phyloP scores from a whole-genome alignment of 169 alveolate genomes.

The Eimeria sp. region DNA sequence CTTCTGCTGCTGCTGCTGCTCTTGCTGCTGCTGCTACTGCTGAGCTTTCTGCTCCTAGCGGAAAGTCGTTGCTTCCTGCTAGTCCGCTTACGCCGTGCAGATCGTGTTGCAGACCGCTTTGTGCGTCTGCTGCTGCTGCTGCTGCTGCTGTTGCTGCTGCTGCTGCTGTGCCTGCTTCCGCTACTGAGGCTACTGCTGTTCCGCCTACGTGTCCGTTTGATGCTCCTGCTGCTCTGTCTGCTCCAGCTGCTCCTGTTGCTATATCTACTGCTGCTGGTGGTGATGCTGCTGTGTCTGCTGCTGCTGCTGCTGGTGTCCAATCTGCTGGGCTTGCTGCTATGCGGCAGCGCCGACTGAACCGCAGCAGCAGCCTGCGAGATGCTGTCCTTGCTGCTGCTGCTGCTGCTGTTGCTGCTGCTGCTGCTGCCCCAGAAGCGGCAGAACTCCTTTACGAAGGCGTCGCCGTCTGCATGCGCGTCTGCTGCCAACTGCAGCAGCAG shows the following conservation, averaged over 20 bases:
- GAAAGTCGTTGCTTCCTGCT: not conserved
- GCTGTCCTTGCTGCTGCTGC: constrained; percentile 15
- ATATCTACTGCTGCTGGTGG: constrained; percentile 6
- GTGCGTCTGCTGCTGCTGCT: too few relatives aligned
- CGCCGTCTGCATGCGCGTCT: not conserved
- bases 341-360: not conserved
- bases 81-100: not conserved
- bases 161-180: too few relatives aligned
- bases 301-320: not conserved
- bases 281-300: not conserved
- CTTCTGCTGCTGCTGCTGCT: not conserved
- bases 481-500: constrained; percentile 7
- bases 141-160: too few relatives aligned
- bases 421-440: not conserved
- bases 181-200: too few relatives aligned
- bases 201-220: too few relatives aligned
- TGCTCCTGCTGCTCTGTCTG: too few relatives aligned
- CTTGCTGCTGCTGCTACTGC: constrained; percentile 1
- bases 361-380: not conserved
- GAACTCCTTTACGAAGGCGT: not conserved
- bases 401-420: not conserved
- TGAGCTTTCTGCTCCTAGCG: not conserved
- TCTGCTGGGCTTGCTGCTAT: not conserved
- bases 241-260: not conserved
- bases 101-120: not conserved